A percentile compares a stretch with the other conserved stretches of the same genome.
phyloP scores from a whole-genome alignment of 2,329 filamentous ascomycete species.

The Escovopsis sp. region DNA sequence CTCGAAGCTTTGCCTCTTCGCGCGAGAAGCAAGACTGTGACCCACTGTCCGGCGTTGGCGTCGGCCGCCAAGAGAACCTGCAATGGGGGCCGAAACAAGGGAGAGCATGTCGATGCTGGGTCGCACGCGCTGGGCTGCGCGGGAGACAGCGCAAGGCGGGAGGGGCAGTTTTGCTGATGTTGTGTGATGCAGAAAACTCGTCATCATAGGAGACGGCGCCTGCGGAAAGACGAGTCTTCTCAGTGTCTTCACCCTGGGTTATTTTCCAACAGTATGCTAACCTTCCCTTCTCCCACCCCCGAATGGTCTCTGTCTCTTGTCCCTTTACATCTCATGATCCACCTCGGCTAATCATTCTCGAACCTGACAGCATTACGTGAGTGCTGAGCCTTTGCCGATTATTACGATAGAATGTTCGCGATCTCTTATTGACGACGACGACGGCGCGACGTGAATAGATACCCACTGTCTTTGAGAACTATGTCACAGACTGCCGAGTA shows the following conservation, averaged over 20 bases:
- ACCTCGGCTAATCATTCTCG: no score
- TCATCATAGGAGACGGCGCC: slow-evolving; percentile 93
- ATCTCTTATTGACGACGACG: slow-evolving; percentile 9
- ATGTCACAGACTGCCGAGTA: slow-evolving; percentile 95
- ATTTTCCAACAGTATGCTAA: slow-evolving; percentile 92
- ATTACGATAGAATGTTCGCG: neutral
- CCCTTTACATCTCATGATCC: no score
- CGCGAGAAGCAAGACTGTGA: no score
- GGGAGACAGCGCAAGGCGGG: neutral
- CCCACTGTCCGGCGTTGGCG: no score
- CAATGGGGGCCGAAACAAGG: no score
- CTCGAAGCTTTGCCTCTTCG: no score
- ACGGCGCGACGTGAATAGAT: slow-evolving; percentile 35
- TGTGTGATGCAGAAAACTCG: slow-evolving; percentile 56
- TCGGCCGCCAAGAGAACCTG: no score
- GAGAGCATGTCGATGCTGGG: no score
- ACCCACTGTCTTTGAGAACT: slow-evolving; percentile 97
- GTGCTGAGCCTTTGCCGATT: slow-evolving; percentile 10
- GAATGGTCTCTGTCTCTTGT: neutral
- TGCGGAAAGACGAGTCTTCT: slow-evolving; percentile 96
- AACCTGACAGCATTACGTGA: slow-evolving; percentile 49
- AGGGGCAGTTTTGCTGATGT: slow-evolving; percentile 4
- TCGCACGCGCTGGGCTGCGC: no score
- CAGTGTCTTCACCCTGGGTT: slow-evolving; percentile 93
- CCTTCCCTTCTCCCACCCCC: neutral